Conservation (phyloP, 139 green algal species). For the Ulvella scutata region DNA sequence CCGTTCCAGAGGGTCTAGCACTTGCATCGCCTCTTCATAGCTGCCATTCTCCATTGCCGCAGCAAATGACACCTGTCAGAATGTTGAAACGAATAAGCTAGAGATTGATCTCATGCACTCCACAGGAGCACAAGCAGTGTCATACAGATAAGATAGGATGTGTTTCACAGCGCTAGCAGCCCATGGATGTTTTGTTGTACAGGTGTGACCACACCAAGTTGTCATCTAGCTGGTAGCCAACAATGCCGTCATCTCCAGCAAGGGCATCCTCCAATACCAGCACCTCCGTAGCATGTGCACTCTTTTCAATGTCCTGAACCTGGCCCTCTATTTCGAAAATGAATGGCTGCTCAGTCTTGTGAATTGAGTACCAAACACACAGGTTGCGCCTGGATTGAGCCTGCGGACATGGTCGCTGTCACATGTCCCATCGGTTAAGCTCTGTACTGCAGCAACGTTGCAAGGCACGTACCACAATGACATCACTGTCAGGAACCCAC, state of each 20-base stretch:
- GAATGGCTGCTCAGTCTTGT: conserved; percentile 30
- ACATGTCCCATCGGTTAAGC: too few relatives aligned
- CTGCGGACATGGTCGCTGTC: background rate
- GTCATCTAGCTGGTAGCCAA: conserved; percentile 60
- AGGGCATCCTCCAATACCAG: conserved; percentile 42
- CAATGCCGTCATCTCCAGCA: conserved; percentile 25
- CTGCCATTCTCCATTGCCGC: conserved; percentile 16
- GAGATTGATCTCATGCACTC: too few relatives aligned
- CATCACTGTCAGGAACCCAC: conserved; percentile 63
- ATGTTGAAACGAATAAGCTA: too few relatives aligned
- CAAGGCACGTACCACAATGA: conserved; percentile 41
- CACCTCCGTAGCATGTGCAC: conserved; percentile 49
- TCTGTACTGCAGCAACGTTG: too few relatives aligned
- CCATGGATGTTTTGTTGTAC: too few relatives aligned
- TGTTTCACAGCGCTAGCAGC: too few relatives aligned
- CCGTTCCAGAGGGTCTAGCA: conserved; percentile 53
- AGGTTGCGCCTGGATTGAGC: conserved; percentile 46
- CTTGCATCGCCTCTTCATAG: conserved; percentile 24
- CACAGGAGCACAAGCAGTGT: too few relatives aligned
- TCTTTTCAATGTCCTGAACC: conserved; percentile 41
- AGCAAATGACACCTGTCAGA: conserved; percentile 11
- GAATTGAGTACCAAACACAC: conserved; percentile 72
- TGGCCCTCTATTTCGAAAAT: conserved; percentile 17
- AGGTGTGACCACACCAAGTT: conserved; percentile 20
- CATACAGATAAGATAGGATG: too few relatives aligned